phyloP scores from a whole-genome alignment of 306 rosid species.

The Ziziphus jujuba region DNA sequence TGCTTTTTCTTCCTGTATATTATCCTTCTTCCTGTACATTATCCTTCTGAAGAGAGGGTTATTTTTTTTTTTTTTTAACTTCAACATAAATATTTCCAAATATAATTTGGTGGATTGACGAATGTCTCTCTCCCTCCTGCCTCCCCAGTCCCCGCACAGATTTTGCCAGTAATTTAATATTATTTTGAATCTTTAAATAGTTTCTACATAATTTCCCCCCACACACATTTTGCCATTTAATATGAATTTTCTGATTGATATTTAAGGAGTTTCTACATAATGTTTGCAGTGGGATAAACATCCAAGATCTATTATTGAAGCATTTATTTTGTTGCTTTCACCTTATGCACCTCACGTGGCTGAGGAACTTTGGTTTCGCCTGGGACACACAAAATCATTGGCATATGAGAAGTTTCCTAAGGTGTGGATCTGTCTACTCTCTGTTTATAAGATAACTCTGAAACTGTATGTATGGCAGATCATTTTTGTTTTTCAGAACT shows the following conservation, averaged over 20 bases:
- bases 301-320: slow-evolving; percentile 70
- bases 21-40: neutral
- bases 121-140: neutral
- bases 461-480: slow-evolving; percentile 9
- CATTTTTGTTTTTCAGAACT: slow-evolving; percentile 6
- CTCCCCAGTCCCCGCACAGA: neutral
- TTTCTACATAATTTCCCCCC: neutral
- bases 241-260: slow-evolving; percentile 3
- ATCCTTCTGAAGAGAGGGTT: neutral
- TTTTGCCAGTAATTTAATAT: too few relatives aligned
- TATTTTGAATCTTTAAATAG: neutral
- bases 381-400: slow-evolving; percentile 77
- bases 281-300: slow-evolving; percentile 84
- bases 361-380: slow-evolving; percentile 92
- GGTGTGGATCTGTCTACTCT: slow-evolving; percentile 40
- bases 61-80: too few relatives aligned
- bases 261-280: slow-evolving; percentile 9
- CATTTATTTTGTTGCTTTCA: slow-evolving; percentile 82
- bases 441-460: slow-evolving; percentile 17
- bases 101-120: neutral
- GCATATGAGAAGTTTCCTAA: slow-evolving; percentile 80
- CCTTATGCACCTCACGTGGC: slow-evolving; percentile 97
- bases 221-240: too few relatives aligned
- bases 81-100: neutral
- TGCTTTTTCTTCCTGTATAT: too few relatives aligned